These are phyloP conservation scores for Populus alba DNA, from an alignment of 345 rosid genomes.

Conservation along the genomic window DNA sequence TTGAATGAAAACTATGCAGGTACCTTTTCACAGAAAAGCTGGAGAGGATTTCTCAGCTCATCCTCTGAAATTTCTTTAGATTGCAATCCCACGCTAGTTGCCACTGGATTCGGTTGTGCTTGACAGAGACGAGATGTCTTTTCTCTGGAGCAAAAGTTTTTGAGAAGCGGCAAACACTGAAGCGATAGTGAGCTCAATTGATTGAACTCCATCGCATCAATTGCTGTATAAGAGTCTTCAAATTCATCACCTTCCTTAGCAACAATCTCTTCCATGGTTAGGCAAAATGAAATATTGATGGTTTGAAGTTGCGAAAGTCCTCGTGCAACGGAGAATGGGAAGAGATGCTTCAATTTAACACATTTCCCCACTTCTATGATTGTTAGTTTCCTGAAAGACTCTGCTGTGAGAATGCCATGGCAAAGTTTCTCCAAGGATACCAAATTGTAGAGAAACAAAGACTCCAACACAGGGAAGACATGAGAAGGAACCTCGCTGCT, in stretches of 20 bases:
- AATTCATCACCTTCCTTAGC: not conserved
- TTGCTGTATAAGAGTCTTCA: not conserved
- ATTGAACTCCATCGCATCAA: not conserved
- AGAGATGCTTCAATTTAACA: constrained; percentile 3
- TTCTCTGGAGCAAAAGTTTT: constrained; percentile 5
- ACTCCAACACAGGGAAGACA: constrained; percentile 13
- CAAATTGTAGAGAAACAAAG: constrained; percentile 4
- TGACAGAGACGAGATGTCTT: not conserved
- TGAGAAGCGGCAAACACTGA: not conserved
- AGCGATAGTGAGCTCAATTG: not conserved
- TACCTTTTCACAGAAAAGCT: constrained; percentile 1
- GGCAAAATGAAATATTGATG: constrained; percentile 17
- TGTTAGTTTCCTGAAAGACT: constrained; percentile 19
- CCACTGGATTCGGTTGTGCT: not conserved
- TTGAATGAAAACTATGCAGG: not conserved
- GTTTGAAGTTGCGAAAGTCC: constrained; percentile 15
- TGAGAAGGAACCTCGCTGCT: not conserved
- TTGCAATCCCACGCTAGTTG: not conserved
- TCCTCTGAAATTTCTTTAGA: not conserved
- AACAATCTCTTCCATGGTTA: constrained; percentile 15
- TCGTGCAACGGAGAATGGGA: constrained; percentile 10
- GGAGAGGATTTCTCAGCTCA: not conserved
- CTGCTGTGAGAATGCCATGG: not conserved
- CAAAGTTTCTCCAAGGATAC: constrained; percentile 13
- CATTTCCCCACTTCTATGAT: constrained; percentile 6